Percentiles rank a stretch among this genome's conserved stretches.
Conservation (phyloP, 2,329 filamentous ascomycete species). For the Pseudocercospora vitis region DNA sequence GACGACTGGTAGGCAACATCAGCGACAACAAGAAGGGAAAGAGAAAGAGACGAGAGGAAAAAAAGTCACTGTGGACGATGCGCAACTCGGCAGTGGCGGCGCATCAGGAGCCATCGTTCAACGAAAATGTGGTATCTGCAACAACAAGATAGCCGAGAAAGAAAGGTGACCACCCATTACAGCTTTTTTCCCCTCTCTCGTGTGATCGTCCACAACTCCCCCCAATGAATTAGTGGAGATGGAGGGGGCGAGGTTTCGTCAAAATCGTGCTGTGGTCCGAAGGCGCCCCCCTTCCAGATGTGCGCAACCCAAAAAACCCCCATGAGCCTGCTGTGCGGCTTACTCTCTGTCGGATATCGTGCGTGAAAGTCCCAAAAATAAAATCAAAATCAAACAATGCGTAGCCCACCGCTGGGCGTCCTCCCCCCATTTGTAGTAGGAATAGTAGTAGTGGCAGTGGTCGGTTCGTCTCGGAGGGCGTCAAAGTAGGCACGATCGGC, state of each 20-base stretch:
- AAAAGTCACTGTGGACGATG: too few species aligned
- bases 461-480: slow-evolving; percentile 27
- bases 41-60: too few species aligned
- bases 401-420: slow-evolving; percentile 10
- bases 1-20: too few species aligned
- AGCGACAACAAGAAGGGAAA: too few species aligned
- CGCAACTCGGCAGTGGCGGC: too few species aligned
- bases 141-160: slow-evolving; percentile 6
- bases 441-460: too few species aligned
- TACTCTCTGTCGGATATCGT: slow-evolving; percentile 20
- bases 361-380: slow-evolving; percentile 4
- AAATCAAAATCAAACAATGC: slow-evolving; percentile 13
- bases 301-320: slow-evolving; percentile 5
- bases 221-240: slow-evolving; percentile 2
- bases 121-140: slow-evolving; percentile 3
- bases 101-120: too few species aligned
- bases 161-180: slow-evolving; percentile 1
- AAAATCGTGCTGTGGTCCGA: slow-evolving; percentile 24
- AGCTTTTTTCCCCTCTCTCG: background rate
- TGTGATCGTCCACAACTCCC: too few species aligned
- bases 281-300: background rate
- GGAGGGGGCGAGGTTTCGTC: slow-evolving; percentile 11
- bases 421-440: slow-evolving; percentile 3
- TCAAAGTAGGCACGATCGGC: slow-evolving; percentile 31
- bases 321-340: slow-evolving; percentile 22